Evolutionary conservation across 768 basidiomycete genomes (phyloP).

Genomic region (Pleurotus giganteus): DNA sequence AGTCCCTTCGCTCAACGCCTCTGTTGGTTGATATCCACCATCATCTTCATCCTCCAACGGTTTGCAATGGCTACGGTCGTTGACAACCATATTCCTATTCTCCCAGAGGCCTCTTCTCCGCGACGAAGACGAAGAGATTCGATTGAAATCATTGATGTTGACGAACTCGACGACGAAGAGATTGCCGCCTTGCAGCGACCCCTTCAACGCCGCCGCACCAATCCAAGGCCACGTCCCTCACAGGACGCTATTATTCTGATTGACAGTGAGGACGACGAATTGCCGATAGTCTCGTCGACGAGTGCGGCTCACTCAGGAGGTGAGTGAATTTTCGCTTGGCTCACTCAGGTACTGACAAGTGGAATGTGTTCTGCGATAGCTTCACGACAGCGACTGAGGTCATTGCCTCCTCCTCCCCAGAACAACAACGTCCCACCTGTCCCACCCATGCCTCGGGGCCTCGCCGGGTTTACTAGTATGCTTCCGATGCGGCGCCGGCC

Average conservation of each 20-base stretch:
- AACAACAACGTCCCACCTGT: constrained; percentile 50
- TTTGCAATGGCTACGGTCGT: constrained; percentile 1
- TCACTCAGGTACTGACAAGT: constrained; percentile 4
- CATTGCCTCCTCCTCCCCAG: constrained; percentile 48
- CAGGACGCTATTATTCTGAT: constrained; percentile 33
- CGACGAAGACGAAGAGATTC: not conserved
- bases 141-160: constrained; percentile 46
- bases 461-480: constrained; percentile 30
- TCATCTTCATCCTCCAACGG: not conserved
- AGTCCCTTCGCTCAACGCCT: not conserved
- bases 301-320: constrained; percentile 5
- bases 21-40: not conserved
- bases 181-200: constrained; percentile 6
- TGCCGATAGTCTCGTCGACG: constrained; percentile 16
- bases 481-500: constrained; percentile 35
- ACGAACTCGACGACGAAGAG: constrained; percentile 29
- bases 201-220: not conserved
- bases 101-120: not conserved
- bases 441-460: constrained; percentile 44
- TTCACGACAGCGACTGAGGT: constrained; percentile 28
- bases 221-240: not conserved
- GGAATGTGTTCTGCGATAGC: constrained; percentile 2
- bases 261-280: constrained; percentile 39
- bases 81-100: not conserved
- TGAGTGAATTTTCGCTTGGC: constrained; percentile 8